Percentiles rank a stretch among this genome's conserved stretches.
These are phyloP conservation scores for Sugiyamaella xylanicola DNA, from an alignment of 1,139 yeast species.

Conservation along the genomic window DNA sequence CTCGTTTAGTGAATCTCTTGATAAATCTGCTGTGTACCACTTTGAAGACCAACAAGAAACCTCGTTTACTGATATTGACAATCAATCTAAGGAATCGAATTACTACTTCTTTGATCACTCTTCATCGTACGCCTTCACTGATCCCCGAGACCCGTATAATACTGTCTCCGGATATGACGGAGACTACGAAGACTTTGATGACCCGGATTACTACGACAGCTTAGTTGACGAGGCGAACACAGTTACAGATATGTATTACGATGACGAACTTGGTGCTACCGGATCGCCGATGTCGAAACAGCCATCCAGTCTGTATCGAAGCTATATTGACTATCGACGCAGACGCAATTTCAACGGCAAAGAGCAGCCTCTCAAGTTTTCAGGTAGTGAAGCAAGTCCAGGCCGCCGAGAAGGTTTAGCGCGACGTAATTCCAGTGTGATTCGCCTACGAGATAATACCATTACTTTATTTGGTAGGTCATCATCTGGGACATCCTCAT, in stretches of 20 bases:
- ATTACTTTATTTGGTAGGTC: slow-evolving; percentile 30
- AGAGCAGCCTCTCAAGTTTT: slow-evolving; percentile 18
- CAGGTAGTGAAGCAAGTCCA: slow-evolving; percentile 18
- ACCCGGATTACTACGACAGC: slow-evolving; percentile 26
- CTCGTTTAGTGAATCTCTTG: no score
- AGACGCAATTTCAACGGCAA: slow-evolving; percentile 11
- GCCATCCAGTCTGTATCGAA: slow-evolving; percentile 3
- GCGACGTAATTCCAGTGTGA: slow-evolving; percentile 29
- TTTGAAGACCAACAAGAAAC: not conserved
- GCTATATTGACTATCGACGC: slow-evolving; percentile 7
- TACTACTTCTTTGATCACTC: slow-evolving; percentile 7
- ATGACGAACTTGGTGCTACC: slow-evolving; percentile 19
- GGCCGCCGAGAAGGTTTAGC: slow-evolving; percentile 12
- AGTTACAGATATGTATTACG: slow-evolving; percentile 31
- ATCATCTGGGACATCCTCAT: slow-evolving; percentile 21
- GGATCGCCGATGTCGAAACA: slow-evolving; percentile 2
- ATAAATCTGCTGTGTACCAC: not conserved
- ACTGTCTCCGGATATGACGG: slow-evolving; percentile 20
- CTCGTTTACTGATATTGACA: not conserved
- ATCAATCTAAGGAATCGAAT: not conserved
- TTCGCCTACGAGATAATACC: slow-evolving; percentile 30
- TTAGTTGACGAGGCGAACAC: slow-evolving; percentile 38
- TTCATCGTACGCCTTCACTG: slow-evolving; percentile 29
- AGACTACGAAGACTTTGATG: slow-evolving; percentile 26
- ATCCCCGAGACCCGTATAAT: slow-evolving; percentile 17